Evolutionary conservation across 306 rosid genomes (phyloP).

Genomic region (Prosopis cineraria): DNA sequence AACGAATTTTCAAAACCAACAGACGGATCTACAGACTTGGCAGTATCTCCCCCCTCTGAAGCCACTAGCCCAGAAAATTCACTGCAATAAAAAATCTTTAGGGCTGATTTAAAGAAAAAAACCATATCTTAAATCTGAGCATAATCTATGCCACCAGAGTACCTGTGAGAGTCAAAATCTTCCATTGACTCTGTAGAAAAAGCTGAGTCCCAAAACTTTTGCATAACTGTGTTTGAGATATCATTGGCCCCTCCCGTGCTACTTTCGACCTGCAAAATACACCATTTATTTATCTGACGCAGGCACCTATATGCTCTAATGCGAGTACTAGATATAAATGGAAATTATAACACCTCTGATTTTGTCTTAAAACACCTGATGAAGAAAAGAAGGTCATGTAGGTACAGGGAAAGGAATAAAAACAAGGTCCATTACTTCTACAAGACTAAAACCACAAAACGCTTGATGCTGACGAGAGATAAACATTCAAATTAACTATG

Average conservation of each 20-base stretch:
- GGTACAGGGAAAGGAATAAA: conserved; percentile 11
- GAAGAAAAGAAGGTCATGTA: neutral
- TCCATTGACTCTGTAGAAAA: conserved; percentile 82
- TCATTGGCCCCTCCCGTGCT: conserved; percentile 78
- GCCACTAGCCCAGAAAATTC: conserved; percentile 75
- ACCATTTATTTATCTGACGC: conserved; percentile 28
- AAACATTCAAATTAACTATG: conserved; percentile 3
- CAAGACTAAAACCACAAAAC: conserved; percentile 4
- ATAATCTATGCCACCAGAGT: conserved; percentile 29
- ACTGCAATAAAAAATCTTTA: conserved; percentile 50
- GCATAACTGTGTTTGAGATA: conserved; percentile 87
- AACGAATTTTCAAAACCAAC: conserved; percentile 73
- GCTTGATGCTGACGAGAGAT: neutral
- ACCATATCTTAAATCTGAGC: conserved; percentile 4
- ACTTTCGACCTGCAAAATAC: conserved; percentile 64
- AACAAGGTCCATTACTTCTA: conserved; percentile 17
- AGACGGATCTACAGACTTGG: conserved; percentile 58
- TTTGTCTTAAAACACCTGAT: neutral
- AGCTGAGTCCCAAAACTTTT: conserved; percentile 96
- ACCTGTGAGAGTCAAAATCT: conserved; percentile 87
- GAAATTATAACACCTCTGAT: conserved; percentile 15
- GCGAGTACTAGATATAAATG: conserved; percentile 16
- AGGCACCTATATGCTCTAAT: conserved; percentile 22
- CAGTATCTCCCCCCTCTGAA: conserved; percentile 62
- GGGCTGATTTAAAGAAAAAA: conserved; percentile 32